Evolutionary conservation across 1,284 basidiomycete species (phyloP), one percentile per base, ranked within the genome.

Genomic region (Sanghuangporus sanghuang): DNA sequence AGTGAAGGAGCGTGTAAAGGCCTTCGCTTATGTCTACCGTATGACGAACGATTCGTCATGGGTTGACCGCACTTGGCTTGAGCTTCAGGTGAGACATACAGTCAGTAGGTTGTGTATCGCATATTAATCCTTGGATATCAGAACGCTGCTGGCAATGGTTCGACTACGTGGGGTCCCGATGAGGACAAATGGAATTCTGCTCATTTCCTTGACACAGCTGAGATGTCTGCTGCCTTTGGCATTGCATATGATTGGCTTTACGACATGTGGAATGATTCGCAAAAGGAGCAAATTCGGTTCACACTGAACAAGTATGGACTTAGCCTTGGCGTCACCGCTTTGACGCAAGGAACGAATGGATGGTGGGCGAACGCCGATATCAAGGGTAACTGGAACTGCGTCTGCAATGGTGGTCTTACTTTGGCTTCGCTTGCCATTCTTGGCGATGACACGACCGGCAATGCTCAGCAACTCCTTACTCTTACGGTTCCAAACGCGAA

Each of bases 221-320:
- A 99, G 75, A 84, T 98, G 71, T 89, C 86, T 35, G 85, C 89
- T 39, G 94, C 90, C 0, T 97, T 87, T 71, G 95, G 84, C 40
- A 92, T 97, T 69, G 97, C 89, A 1, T 99, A 98, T 72, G 97
- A 99, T 75, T 99, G 91, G 91, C 76, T 99, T 61, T 90, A 97
- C 76, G 89, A 96, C 64, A 80, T 85, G 64, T 97, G 93, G 92
- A 85, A 84, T 6, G 75, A 80, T 38, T 81, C 85, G 4, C 92
- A 97, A 76, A 88, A 87, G 73, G 77, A 75, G 49, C 77, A 80
- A 63, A 92, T 99, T 69, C 83, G 85, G 69, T 79, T 74, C 71
- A 90, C 89, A 36, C 87, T 99, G 75, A 81, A 95, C 76, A 79
- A 81, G 66, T 89, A 91, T 69, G 97, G 95, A 69, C 83, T 98